These are phyloP conservation scores for Fragilariopsis cylindrus DNA, from an alignment of 108 stramenopile species.

Conservation along the genomic window DNA sequence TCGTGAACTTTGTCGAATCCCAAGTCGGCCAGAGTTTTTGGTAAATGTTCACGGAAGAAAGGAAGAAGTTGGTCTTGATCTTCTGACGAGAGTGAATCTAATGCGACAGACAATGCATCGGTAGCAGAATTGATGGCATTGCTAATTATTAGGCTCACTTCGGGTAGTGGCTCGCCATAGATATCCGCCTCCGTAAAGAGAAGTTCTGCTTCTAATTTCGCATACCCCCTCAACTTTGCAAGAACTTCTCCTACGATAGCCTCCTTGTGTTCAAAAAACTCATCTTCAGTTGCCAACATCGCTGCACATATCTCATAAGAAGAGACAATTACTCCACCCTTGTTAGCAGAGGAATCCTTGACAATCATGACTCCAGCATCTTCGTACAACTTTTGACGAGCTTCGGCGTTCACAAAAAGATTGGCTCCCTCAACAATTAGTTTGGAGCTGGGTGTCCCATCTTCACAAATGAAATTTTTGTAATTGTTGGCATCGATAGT, in stretches of 20 bases:
- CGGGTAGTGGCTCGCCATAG: conserved; percentile 78
- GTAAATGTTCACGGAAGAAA: conserved; percentile 88
- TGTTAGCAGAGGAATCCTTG: conserved; percentile 99
- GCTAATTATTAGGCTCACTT: conserved; percentile 87
- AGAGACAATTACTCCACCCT: conserved; percentile 97
- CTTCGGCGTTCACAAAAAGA: conserved; percentile 92
- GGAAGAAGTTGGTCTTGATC: conserved; percentile 73
- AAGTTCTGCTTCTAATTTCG: conserved; percentile 93
- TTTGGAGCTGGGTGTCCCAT: conserved; percentile 82
- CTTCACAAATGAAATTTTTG: conserved; percentile 73
- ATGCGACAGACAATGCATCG: conserved; percentile 85
- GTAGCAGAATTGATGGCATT: conserved; percentile 90
- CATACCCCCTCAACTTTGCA: conserved; percentile 80
- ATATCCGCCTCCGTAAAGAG: conserved; percentile 94
- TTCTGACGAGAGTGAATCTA: conserved; percentile 68
- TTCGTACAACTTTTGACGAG: conserved; percentile 87
- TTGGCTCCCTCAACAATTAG: conserved; percentile 98
- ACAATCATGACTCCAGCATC: conserved; percentile 95
- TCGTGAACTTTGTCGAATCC: conserved; percentile 78
- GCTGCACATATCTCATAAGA: conserved; percentile 96
- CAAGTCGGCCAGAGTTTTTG: conserved; percentile 85
- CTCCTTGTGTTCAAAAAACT: conserved; percentile 92
- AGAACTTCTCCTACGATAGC: conserved; percentile 93
- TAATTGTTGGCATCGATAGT: conserved; percentile 94
- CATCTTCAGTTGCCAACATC: conserved; percentile 90